Evolutionary conservation across 306 rosid genomes (phyloP), one percentile per base, ranked within the genome.

Genomic region (Cicer chorassanicum): DNA sequence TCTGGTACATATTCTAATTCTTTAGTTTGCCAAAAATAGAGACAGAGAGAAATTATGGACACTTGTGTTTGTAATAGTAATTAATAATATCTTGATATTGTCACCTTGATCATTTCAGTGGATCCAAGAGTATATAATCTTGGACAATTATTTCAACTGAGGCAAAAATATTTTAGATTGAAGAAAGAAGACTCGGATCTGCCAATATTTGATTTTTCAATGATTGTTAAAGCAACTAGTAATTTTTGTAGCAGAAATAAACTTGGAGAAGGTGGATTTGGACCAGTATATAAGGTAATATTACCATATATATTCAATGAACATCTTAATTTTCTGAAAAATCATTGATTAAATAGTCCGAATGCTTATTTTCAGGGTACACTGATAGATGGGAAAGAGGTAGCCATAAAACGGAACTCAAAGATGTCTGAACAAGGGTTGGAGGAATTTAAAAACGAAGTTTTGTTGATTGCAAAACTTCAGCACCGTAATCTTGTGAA

Each of bases 181-280:
- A 54, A 16, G 14, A 21, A 51, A 16, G 80, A 82, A 14, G 73
- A 80, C 74, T 70, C 72, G 19, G 90, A 82, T 50, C 59, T 87
- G 9, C 82, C 83, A 4, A 14, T 68, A 40, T 82, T 84, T 57
- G 78, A 70, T 73, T 72, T 80, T 8, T 46, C 83, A 70, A 64
- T 65, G n/a, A 54, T 84, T 48, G 62, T 63, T 67, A 73, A 56
- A 51, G 90, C 88, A 51, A 86, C 88, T 10, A 41, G 65, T 53
- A 56, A 65, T 39, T 86, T 86, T 78, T 81, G 86, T 39, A 39
- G 51, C 7, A 50, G 39, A 43, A 84, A 63, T 29, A 81, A 69
- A 77, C 81, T 86, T 2, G 87, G 89, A 16, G 78, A 81, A 78
- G 87, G 84, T 59, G 88, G 91, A 54, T 87, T 80, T 38, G 90